These are phyloP conservation scores for Pezicula radicicola DNA, from an alignment of 2,329 filamentous ascomycete genomes.

Conservation along the genomic window DNA sequence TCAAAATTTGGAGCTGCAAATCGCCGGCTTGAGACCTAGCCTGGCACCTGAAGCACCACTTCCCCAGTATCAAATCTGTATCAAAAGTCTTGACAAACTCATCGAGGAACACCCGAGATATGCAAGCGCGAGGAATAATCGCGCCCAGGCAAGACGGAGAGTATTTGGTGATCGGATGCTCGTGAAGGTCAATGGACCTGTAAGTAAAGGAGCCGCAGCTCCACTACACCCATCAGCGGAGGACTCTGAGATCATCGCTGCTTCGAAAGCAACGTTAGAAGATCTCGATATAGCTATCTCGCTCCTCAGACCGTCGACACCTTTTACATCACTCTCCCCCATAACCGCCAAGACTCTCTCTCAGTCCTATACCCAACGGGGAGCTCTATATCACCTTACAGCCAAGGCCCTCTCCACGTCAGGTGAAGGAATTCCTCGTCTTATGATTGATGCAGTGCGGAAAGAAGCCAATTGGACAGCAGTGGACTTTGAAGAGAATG, in stretches of 20 bases:
- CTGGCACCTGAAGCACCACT: conserved; percentile 24
- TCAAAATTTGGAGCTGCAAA: conserved; percentile 51
- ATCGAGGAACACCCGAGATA: conserved; percentile 60
- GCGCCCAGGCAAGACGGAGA: conserved; percentile 63
- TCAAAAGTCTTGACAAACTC: conserved; percentile 50
- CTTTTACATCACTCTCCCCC: conserved; percentile 54
- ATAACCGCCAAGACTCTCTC: conserved; percentile 64
- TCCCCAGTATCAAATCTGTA: conserved; percentile 43
- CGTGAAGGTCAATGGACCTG: conserved; percentile 25
- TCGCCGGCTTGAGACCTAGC: conserved; percentile 34
- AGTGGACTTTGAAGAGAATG: conserved; percentile 59
- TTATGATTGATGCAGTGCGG: conserved; percentile 37
- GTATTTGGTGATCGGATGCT: conserved; percentile 61
- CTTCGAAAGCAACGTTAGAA: conserved; percentile 39
- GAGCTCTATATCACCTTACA: conserved; percentile 59
- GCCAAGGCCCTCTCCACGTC: conserved; percentile 34
- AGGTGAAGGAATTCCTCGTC: conserved; percentile 25
- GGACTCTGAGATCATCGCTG: conserved; percentile 38
- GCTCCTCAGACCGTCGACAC: conserved; percentile 52
- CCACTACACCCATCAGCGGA: conserved; percentile 32
- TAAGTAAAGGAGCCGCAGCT: background rate
- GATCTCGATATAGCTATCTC: conserved; percentile 58
- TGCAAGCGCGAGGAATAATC: conserved; percentile 72
- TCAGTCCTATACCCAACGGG: conserved; percentile 70
- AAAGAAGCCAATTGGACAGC: conserved; percentile 47